Base-by-base conservation (phyloP, 1,284 basidiomycete genomes). In the Amylostereum chailletii region DNA sequence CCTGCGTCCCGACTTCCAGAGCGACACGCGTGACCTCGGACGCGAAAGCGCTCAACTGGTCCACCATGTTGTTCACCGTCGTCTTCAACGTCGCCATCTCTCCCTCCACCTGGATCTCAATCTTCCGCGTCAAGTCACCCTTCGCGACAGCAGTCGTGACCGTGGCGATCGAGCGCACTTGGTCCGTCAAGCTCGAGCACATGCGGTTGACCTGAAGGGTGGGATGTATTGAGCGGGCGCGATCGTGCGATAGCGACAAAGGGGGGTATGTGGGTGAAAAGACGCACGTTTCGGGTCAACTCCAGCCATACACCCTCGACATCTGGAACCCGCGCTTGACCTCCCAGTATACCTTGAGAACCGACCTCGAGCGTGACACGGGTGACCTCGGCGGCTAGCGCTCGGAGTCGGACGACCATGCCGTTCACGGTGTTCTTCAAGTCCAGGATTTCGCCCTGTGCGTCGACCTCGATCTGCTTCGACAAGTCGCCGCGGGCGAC, bases 391-490 rank as follows among this genome's bases (percentile, higher is more conserved):
- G 91, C 91, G 37, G 96, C 94, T 52, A 99, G 71, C 51, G 89
- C 81, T 49, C 94, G 80, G 36, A 98, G 75, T 61, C 90, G 75
- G 55, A 94, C 85, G 41, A 95, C 93, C 96, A 97, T 98, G 66
- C 89, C 89, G 64, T 99, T 99, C 65, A 99, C 94, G 36, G 94
- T 99, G 54, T 94, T 93, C 72, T 98, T 98, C 62, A 99, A 72
- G 67, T 98, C 95, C 48, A 97, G 74, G 49, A 99, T 97, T 68
- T 99, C 96, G 38, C 96, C 95, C 41, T 87, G 83, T 1, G 95
- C 95, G 61, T 96, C 90, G 59, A 99, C 94, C 50, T 95, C 92
- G 58, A 99, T 98, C 63, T 96, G 94, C 63, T 95, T 91, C 34
- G 86, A 90, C 55, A 99, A 72, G 70, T 99, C 96, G 45, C 96